These are phyloP conservation scores for Trametes polyzona DNA, from an alignment of 1,284 basidiomycete species.

Conservation along the genomic window DNA sequence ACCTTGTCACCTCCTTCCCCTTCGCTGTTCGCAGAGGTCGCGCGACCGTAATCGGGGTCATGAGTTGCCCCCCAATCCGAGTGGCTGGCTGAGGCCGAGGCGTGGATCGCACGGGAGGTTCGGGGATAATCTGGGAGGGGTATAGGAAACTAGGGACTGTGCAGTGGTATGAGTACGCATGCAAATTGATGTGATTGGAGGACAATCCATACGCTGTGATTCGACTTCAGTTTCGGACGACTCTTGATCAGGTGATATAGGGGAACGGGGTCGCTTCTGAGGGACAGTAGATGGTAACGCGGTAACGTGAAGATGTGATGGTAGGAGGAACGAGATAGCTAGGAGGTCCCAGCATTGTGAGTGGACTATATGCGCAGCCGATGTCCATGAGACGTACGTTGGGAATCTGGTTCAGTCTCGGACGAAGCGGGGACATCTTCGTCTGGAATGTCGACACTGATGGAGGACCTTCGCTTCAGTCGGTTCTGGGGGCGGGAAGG, in stretches of 20 bases:
- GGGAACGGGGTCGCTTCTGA: constrained; percentile 13
- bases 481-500: background rate
- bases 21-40: constrained; percentile 16
- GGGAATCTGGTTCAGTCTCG: constrained; percentile 22
- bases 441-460: background rate
- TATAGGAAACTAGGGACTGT: constrained; percentile 7
- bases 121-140: constrained; percentile 17
- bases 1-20: background rate
- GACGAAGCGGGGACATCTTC: constrained; percentile 10
- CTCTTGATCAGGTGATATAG: background rate
- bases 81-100: constrained; percentile 1
- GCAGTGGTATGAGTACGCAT: background rate
- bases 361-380: background rate
- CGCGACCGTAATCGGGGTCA: constrained; percentile 14
- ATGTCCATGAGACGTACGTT: constrained; percentile 14
- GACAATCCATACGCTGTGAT: constrained; percentile 20
- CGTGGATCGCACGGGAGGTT: constrained; percentile 3
- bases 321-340: constrained; percentile 18
- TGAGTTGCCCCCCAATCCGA: constrained; percentile 2
- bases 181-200: background rate
- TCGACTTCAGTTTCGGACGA: constrained; percentile 32
- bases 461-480: background rate
- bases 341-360: background rate
- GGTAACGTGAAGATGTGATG: constrained; percentile 14
- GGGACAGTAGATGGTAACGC: background rate